Conservation (phyloP, 805 yeast species). For the Schwanniomyces occidentalis region DNA sequence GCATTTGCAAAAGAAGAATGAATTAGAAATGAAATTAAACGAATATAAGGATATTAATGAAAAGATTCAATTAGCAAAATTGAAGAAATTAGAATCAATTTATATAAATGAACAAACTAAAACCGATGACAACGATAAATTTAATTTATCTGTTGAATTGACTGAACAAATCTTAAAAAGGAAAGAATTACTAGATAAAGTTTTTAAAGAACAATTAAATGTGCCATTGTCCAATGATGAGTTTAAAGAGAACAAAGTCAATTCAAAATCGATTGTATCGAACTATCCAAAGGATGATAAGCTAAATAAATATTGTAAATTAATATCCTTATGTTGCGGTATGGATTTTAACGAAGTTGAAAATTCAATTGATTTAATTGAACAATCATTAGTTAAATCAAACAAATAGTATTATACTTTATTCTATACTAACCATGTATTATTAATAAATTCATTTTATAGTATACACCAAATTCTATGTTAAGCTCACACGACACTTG, state of each 20-base stretch:
- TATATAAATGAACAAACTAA: slow-evolving; percentile 2
- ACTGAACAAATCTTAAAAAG: slow-evolving; percentile 27
- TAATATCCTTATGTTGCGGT: slow-evolving; percentile 44
- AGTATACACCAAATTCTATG: too few relatives aligned
- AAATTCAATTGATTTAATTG: slow-evolving; percentile 42
- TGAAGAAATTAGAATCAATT: not conserved
- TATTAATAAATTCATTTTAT: too few relatives aligned
- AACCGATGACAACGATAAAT: slow-evolving; percentile 10
- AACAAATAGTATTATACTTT: too few relatives aligned
- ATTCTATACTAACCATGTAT: too few relatives aligned
- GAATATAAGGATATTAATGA: slow-evolving; percentile 14
- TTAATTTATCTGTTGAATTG: slow-evolving; percentile 25
- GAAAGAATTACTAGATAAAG: slow-evolving; percentile 13
- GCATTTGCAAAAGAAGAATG: slow-evolving; percentile 31
- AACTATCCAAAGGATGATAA: slow-evolving; percentile 31
- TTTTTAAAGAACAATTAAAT: slow-evolving; percentile 21
- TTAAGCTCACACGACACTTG: too few relatives aligned
- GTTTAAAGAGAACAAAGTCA: slow-evolving; percentile 11
- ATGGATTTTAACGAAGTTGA: slow-evolving; percentile 43
- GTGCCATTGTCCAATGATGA: slow-evolving; percentile 21
- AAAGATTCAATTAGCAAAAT: not conserved
- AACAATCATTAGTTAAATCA: slow-evolving; percentile 35
- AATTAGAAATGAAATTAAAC: slow-evolving; percentile 16
- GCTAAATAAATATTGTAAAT: slow-evolving; percentile 39
- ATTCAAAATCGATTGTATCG: slow-evolving; percentile 17